Evolutionary conservation across 2,329 filamentous ascomycete species (phyloP).

Genomic region (Trichoderma koningii): DNA sequence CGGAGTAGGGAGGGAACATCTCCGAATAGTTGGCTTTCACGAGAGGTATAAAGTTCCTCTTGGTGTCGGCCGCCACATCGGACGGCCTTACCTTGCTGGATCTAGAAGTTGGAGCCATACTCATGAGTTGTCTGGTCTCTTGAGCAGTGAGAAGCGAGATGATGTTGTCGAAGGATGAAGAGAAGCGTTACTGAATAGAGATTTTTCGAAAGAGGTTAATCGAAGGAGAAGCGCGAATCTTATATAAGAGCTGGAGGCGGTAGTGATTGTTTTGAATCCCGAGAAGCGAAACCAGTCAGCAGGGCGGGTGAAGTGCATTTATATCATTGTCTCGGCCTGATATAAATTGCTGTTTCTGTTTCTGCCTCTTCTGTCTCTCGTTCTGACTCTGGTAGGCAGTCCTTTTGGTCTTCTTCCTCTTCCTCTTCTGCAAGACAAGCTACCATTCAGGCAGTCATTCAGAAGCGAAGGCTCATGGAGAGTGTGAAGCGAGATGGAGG

Average conservation of each 20-base stretch:
- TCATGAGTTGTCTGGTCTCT: neutral
- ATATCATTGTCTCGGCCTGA: slow-evolving; percentile 22
- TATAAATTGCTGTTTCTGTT: slow-evolving; percentile 9
- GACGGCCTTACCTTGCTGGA: slow-evolving; percentile 45
- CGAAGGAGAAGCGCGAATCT: neutral
- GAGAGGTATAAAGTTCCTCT: slow-evolving; percentile 66
- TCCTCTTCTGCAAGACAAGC: neutral
- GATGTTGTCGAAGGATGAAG: neutral
- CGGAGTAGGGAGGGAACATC: slow-evolving; percentile 60
- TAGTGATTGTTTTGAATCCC: slow-evolving; percentile 9
- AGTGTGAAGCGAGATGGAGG: slow-evolving; percentile 35
- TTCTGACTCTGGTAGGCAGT: neutral
- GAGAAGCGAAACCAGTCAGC: slow-evolving; percentile 14
- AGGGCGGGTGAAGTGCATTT: slow-evolving; percentile 20
- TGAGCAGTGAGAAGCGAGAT: neutral
- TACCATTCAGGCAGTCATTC: slow-evolving; percentile 18
- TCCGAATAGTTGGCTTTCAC: slow-evolving; percentile 59
- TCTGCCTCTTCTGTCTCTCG: neutral
- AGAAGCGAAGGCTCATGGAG: slow-evolving; percentile 23
- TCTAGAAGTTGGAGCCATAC: slow-evolving; percentile 40
- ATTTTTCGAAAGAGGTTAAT: neutral
- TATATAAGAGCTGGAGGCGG: neutral
- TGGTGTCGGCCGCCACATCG: slow-evolving; percentile 73
- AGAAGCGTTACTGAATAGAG: neutral
- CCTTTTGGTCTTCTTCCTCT: neutral